A percentile compares a stretch with the other conserved stretches of the same genome.
phyloP scores from a whole-genome alignment of 345 rosid species.

The Rhizophora apiculata region DNA sequence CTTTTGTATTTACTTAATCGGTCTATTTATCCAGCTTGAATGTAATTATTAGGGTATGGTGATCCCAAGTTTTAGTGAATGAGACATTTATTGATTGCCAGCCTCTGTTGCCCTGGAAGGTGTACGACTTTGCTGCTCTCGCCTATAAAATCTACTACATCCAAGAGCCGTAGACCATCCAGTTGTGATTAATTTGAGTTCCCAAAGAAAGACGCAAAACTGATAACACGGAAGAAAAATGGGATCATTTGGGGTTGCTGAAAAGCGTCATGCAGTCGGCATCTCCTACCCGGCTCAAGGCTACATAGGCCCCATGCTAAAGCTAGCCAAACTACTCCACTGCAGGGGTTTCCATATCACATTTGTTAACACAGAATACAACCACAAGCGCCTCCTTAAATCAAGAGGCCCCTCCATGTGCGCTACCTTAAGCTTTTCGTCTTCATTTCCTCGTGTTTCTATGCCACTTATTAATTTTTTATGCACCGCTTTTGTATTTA shows the following conservation, averaged over 20 bases:
- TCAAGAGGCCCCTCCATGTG: conserved; percentile 20
- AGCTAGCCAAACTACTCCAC: conserved; percentile 16
- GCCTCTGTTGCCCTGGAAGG: too few species aligned
- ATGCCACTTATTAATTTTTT: too few species aligned
- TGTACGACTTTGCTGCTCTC: too few species aligned
- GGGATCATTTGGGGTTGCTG: conserved; percentile 4
- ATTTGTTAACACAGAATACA: conserved; percentile 8
- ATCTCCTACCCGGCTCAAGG: conserved; percentile 19
- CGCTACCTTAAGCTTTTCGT: too few species aligned
- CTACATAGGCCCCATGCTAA: conserved; percentile 16
- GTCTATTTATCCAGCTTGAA: too few species aligned
- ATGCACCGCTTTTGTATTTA: too few species aligned
- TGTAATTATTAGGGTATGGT: too few species aligned
- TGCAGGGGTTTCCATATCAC: conserved; percentile 15
- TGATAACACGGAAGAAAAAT: background rate
- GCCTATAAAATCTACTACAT: background rate
- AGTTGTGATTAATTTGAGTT: background rate
- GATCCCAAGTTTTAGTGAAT: too few species aligned
- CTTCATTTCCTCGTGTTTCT: too few species aligned
- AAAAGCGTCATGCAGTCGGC: conserved; percentile 16
- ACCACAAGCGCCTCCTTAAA: conserved; percentile 19
- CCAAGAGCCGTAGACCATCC: background rate
- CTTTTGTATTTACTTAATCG: too few species aligned
- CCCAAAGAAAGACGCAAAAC: background rate
- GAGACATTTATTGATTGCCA: too few species aligned